Conservation (phyloP, 2,329 filamentous ascomycete species). For the Penicillium sp. region DNA sequence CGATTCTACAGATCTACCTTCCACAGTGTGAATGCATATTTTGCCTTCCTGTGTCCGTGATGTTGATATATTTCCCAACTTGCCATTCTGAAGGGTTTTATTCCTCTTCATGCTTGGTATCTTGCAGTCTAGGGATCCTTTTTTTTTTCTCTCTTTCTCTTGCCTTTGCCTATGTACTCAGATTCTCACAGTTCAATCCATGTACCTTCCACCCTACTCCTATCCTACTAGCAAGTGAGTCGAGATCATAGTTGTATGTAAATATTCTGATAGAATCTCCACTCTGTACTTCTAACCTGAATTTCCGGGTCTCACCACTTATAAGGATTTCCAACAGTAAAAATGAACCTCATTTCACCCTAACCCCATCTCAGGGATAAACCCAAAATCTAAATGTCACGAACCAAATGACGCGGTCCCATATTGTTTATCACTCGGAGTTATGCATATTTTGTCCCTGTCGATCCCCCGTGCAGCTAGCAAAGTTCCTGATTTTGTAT, state of each 20-base stretch:
- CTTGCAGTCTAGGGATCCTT: conserved; percentile 16
- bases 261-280: background rate
- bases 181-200: conserved; percentile 23
- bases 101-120: conserved; percentile 18
- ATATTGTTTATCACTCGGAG: conserved; percentile 13
- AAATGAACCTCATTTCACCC: no score
- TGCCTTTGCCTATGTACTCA: conserved; percentile 17
- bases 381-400: background rate
- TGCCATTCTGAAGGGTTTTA: conserved; percentile 6
- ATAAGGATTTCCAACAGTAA: background rate
- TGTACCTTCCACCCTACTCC: conserved; percentile 21
- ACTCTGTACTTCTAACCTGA: background rate
- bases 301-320: background rate
- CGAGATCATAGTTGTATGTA: background rate
- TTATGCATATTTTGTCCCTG: conserved; percentile 17
- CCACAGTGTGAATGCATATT: background rate
- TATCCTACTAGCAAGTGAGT: background rate
- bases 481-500: background rate
- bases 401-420: background rate
- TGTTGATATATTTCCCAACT: conserved; percentile 7
- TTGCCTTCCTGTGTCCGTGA: conserved; percentile 3
- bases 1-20: conserved; percentile 6
- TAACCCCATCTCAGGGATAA: background rate
- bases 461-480: conserved; percentile 19
- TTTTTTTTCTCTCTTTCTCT: conserved; percentile 1